These are phyloP conservation scores for Termitomyces sp. DNA, from an alignment of 768 basidiomycete species.

Conservation along the genomic window DNA sequence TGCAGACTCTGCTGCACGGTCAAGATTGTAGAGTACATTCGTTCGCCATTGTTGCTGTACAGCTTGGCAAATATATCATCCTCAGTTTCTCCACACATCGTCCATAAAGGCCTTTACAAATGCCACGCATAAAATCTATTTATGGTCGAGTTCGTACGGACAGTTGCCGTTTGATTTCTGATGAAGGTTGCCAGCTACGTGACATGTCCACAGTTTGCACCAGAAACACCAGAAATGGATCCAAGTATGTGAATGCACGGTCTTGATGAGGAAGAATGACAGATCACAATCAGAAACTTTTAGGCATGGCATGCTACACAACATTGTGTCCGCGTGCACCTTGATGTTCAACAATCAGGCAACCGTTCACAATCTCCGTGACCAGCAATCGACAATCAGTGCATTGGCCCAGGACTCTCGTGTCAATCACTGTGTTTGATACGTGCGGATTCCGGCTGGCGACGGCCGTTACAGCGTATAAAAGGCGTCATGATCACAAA, in stretches of 20 bases:
- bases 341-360: background rate
- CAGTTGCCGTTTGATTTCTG: background rate
- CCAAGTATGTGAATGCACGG: background rate
- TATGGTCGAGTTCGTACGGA: background rate
- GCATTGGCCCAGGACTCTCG: background rate
- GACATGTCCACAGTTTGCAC: background rate
- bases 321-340: background rate
- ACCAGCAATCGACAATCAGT: background rate
- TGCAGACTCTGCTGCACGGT: conserved; percentile 47
- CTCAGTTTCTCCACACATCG: background rate
- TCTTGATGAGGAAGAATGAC: background rate
- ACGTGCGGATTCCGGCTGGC: conserved; percentile 4
- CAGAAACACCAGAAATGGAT: background rate
- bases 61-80: background rate
- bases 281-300: background rate
- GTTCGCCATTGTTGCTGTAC: background rate
- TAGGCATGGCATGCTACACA: background rate
- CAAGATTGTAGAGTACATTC: conserved; percentile 29
- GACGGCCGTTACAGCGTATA: conserved; percentile 7
- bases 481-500: conserved; percentile 6
- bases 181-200: background rate
- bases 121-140: background rate
- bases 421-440: background rate
- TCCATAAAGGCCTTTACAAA: background rate
- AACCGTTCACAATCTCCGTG: background rate